These are phyloP conservation scores for Remersonia thermophila DNA, from an alignment of 2,329 filamentous ascomycete species.

Conservation along the genomic window DNA sequence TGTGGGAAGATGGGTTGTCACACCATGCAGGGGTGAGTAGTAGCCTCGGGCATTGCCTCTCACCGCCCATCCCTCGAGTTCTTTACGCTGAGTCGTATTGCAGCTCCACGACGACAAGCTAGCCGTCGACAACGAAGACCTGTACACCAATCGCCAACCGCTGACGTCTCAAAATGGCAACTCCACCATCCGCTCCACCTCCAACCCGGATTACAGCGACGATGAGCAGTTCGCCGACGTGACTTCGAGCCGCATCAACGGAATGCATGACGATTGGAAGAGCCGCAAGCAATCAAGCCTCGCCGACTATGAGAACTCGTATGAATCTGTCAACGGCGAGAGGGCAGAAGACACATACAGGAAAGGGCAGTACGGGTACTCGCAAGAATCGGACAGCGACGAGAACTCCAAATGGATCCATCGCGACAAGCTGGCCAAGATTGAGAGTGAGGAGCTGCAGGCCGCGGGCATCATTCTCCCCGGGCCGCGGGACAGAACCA, in stretches of 20 bases:
- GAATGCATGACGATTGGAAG: constrained; percentile 12
- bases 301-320: constrained; percentile 27
- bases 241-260: constrained; percentile 10
- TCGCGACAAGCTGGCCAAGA: constrained; percentile 68
- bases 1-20: constrained; percentile 29
- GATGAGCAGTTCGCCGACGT: constrained; percentile 9
- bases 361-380: constrained; percentile 20
- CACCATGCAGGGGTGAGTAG: constrained; percentile 28
- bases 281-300: constrained; percentile 28
- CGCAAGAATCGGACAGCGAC: constrained; percentile 22
- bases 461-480: constrained; percentile 59
- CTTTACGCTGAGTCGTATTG: constrained; percentile 1
- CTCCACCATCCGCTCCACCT: constrained; percentile 9
- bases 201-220: constrained; percentile 8
- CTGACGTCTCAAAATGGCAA: constrained; percentile 17
- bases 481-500: constrained; percentile 39
- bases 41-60: too few species aligned
- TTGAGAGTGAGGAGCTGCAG: constrained; percentile 69
- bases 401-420: constrained; percentile 75
- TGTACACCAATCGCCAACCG: constrained; percentile 9
- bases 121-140: constrained; percentile 8
- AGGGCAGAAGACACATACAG: constrained; percentile 13
- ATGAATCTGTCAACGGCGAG: too few species aligned
- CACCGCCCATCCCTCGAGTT: neutral
- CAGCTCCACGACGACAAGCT: constrained; percentile 11